These are phyloP conservation scores for Casuarina glauca DNA, from an alignment of 306 rosid species.

Conservation along the genomic window DNA sequence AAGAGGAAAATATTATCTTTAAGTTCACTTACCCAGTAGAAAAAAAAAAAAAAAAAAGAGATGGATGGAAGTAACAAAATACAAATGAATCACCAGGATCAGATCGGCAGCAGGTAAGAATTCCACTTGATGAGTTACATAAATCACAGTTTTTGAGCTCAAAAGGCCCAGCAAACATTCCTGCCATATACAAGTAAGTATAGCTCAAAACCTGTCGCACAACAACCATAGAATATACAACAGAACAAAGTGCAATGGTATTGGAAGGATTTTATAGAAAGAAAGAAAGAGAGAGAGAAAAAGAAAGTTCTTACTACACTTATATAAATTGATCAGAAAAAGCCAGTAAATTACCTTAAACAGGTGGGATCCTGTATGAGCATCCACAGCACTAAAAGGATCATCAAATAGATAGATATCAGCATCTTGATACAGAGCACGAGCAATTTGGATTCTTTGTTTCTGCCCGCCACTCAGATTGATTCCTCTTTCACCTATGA, in stretches of 20 bases:
- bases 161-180: slow-evolving; percentile 61
- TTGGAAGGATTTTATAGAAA: neutral
- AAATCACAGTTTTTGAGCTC: slow-evolving; percentile 65
- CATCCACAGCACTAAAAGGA: slow-evolving; percentile 94
- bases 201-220: neutral
- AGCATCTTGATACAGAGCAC: slow-evolving; percentile 83
- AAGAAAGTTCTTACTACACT: neutral
- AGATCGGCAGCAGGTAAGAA: slow-evolving; percentile 71
- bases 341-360: slow-evolving; percentile 50
- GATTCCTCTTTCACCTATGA: slow-evolving; percentile 92
- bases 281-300: neutral
- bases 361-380: slow-evolving; percentile 94
- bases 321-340: slow-evolving; percentile 16
- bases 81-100: slow-evolving; percentile 68
- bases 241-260: neutral
- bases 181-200: slow-evolving; percentile 34
- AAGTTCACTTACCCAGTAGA: neutral
- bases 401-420: slow-evolving; percentile 90
- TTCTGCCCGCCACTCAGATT: slow-evolving; percentile 96
- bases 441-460: slow-evolving; percentile 87
- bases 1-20: neutral
- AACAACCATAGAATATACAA: neutral
- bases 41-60: neutral
- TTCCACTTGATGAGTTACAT: slow-evolving; percentile 83
- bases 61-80: too few species aligned